Conservation (phyloP, 345 rosid species). For the Sonneratia alba region DNA sequence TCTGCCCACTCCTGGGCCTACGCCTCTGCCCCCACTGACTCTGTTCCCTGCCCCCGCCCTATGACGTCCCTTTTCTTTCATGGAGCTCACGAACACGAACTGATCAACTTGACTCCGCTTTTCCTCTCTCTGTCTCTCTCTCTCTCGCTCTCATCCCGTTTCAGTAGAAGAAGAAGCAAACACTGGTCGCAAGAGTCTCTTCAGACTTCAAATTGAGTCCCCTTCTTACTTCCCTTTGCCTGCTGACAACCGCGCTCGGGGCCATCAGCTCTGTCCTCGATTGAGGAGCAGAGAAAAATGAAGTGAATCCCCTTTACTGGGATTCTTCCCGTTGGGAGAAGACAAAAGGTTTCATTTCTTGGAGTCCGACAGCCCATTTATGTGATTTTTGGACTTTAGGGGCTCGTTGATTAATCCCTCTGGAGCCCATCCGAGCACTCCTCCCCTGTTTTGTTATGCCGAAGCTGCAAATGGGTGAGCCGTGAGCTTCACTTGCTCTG, state of each 20-base stretch:
- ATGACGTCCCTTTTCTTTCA: background rate
- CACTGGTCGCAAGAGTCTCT: background rate
- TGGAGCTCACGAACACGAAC: background rate
- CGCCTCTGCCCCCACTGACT: background rate
- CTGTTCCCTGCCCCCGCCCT: background rate
- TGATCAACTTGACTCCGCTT: background rate
- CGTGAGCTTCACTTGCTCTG: background rate
- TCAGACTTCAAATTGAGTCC: background rate
- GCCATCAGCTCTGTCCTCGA: background rate
- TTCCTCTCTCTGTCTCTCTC: background rate
- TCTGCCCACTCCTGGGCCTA: slow-evolving; percentile 1
- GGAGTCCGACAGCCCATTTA: background rate
- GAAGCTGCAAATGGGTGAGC: background rate
- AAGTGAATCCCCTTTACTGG: background rate
- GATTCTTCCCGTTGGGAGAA: background rate
- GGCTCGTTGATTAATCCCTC: background rate
- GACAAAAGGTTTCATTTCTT: background rate
- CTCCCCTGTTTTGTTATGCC: background rate
- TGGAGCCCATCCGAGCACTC: background rate
- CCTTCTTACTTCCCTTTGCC: background rate
- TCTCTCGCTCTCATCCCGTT: background rate
- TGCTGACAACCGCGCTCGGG: background rate
- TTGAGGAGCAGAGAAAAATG: background rate
- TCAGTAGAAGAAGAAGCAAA: background rate
- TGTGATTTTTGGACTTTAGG: background rate